Evolutionary conservation across 768 basidiomycete genomes (phyloP).

Genomic region (Lyophyllum semitale): DNA sequence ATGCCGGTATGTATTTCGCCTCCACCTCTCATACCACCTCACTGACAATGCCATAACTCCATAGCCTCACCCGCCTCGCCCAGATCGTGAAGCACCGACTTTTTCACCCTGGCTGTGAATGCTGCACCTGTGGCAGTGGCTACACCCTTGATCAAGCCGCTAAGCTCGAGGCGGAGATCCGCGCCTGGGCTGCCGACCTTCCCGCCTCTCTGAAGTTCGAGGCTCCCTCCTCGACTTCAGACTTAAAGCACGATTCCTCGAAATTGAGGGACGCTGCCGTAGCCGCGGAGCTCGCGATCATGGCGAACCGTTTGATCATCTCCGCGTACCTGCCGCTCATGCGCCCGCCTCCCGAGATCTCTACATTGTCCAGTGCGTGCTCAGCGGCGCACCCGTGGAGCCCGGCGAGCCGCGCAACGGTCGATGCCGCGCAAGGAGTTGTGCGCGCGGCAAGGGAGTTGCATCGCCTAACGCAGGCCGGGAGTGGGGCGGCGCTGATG

Average conservation of each 20-base stretch:
- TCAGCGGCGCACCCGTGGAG: constrained; percentile 34
- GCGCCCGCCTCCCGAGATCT: constrained; percentile 20
- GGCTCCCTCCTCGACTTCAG: constrained; percentile 9
- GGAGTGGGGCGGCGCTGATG: constrained; percentile 34
- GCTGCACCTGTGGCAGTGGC: constrained; percentile 34
- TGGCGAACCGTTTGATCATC: constrained; percentile 61
- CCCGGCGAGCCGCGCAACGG: constrained; percentile 57
- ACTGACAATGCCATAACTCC: background rate
- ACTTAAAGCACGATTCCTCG: constrained; percentile 28
- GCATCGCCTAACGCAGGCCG: constrained; percentile 33
- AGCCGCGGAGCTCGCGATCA: constrained; percentile 48
- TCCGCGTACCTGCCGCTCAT: constrained; percentile 73
- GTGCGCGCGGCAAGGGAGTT: constrained; percentile 51
- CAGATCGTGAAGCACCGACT: constrained; percentile 60
- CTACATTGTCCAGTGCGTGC: constrained; percentile 9
- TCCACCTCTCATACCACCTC: background rate
- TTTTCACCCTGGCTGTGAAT: constrained; percentile 29
- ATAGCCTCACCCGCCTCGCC: constrained; percentile 63
- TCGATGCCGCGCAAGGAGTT: constrained; percentile 68
- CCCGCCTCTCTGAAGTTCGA: constrained; percentile 46
- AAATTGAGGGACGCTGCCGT: constrained; percentile 49
- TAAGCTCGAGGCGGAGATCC: constrained; percentile 57
- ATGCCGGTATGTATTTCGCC: constrained; percentile 53
- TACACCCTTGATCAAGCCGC: constrained; percentile 67
- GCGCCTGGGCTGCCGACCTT: constrained; percentile 52